These are phyloP conservation scores for Suillus plorans DNA, from an alignment of 768 basidiomycete genomes.

Conservation along the genomic window DNA sequence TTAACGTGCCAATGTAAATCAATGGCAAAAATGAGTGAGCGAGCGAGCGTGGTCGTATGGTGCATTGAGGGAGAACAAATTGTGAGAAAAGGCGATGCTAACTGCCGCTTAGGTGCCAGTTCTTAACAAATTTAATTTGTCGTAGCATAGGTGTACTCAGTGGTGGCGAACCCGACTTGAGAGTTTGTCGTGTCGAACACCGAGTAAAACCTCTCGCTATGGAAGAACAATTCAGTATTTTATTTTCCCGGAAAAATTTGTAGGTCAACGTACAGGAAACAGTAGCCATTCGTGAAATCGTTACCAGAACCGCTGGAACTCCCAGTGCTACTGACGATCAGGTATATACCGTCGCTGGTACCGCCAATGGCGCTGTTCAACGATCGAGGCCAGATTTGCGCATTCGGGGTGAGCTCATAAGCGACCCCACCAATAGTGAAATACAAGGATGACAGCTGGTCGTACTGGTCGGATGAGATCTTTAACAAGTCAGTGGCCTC, in stretches of 20 bases:
- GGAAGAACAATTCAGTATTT: background rate
- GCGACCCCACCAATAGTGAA: conserved; percentile 7
- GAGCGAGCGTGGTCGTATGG: no score
- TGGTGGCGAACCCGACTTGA: conserved; percentile 35
- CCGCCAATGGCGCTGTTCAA: conserved; percentile 20
- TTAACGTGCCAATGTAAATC: no score
- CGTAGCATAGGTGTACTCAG: conserved; percentile 23
- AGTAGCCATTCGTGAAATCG: conserved; percentile 8
- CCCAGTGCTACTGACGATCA: conserved; percentile 12
- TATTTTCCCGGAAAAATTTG: conserved; percentile 6
- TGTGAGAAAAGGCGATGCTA: no score
- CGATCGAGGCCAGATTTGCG: conserved; percentile 17
- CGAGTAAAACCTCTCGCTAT: conserved; percentile 34
- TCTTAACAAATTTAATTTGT: background rate
- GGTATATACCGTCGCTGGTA: conserved; percentile 12
- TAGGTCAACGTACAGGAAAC: background rate
- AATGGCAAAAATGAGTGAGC: no score
- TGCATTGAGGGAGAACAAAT: no score
- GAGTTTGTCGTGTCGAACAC: conserved; percentile 33
- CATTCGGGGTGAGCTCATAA: background rate
- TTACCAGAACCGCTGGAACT: conserved; percentile 26
- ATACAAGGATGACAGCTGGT: conserved; percentile 1
- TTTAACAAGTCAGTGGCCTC: conserved; percentile 15
- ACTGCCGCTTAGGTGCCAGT: no score
- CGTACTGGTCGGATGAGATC: conserved; percentile 8